Base-by-base conservation (phyloP, 2,329 filamentous ascomycete genomes). In the Teratosphaeriaceae sp. region DNA sequence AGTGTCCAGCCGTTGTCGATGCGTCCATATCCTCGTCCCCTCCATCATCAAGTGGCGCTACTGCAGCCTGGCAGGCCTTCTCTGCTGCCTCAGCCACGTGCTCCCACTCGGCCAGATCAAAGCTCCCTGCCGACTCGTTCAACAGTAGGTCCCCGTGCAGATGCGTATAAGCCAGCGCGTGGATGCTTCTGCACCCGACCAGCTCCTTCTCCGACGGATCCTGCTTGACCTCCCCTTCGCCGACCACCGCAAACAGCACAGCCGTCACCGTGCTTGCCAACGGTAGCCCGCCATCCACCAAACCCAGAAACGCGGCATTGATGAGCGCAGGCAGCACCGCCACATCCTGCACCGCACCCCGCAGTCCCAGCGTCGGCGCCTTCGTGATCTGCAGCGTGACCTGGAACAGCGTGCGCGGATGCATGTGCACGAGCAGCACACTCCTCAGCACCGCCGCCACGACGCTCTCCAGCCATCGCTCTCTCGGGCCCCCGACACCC, bases 141-240 rank as follows among this genome's bases (percentile, higher is more conserved):
- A 95, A 66, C 18, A 96, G 66, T 40, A 94, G 68, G 46, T 86
- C 80, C 7, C 82, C 78, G 40, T 79, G 71, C 42, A 48, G 44
- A 1, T 82, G 80, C n/a, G 82, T 83, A 61, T 92, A 94, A 5
- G 81, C 84, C 45, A 96, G 73, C n/a, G 85, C 86, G 61, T 96
- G 90, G 18, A 86, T 67, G 4, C 88, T 94, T 43, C 69, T 73
- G 9, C 84, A 82, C 35, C 69, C 66, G 50, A 79, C 72, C 35
- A 82, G 72, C 47, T 85, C 74, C 18, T 76, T 70, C 5, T 79
- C 71, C 3, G 76, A 78, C 5, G 88, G 88, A 42, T 82, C 75
- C 22, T 58, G 59, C 22, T 63, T 59, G 43, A 65, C 23, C 59
- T 69, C 57, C 7, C 49, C 42, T 33, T 46, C 50, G 36, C 19